These are phyloP conservation scores for Vanrija sp. DNA, from an alignment of 1,284 basidiomycete genomes.

Conservation along the genomic window DNA sequence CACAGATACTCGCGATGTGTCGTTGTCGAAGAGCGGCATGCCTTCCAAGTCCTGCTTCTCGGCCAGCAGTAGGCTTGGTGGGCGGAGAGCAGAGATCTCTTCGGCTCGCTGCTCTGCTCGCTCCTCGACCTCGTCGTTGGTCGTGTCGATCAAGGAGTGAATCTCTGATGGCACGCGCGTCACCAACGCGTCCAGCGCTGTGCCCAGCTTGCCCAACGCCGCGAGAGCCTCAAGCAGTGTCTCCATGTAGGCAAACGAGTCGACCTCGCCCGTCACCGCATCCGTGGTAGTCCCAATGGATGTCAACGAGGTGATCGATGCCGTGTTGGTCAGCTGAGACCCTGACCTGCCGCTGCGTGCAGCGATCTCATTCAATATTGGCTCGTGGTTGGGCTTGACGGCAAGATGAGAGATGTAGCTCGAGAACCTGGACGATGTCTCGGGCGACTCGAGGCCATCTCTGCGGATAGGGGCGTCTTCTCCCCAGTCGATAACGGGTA, in stretches of 20 bases:
- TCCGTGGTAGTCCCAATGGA: background rate
- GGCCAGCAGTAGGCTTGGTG: constrained; percentile 15
- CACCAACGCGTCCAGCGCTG: constrained; percentile 74
- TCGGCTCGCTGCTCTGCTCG: constrained; percentile 33
- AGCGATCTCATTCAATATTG: constrained; percentile 50
- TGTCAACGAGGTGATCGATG: constrained; percentile 46
- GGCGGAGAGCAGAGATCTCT: constrained; percentile 53
- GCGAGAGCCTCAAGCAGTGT: constrained; percentile 87
- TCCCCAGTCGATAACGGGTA: constrained; percentile 8
- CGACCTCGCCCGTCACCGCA: constrained; percentile 71
- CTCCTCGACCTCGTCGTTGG: constrained; percentile 18
- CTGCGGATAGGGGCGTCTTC: too few relatives aligned
- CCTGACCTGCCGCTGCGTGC: background rate
- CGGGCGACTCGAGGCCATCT: too few relatives aligned
- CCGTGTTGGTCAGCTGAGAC: constrained; percentile 2
- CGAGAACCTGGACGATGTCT: constrained; percentile 39
- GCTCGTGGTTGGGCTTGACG: constrained; percentile 68
- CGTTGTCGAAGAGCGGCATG: constrained; percentile 21
- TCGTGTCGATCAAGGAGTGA: constrained; percentile 42
- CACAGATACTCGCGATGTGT: constrained; percentile 61
- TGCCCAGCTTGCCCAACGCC: constrained; percentile 81
- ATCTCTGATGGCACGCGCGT: constrained; percentile 84
- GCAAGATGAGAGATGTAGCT: constrained; percentile 69
- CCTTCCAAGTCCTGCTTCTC: constrained; percentile 13
- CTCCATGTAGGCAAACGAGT: constrained; percentile 93